Conservation (phyloP, 2,329 filamentous ascomycete genomes). For the Botrytis galanthina region DNA sequence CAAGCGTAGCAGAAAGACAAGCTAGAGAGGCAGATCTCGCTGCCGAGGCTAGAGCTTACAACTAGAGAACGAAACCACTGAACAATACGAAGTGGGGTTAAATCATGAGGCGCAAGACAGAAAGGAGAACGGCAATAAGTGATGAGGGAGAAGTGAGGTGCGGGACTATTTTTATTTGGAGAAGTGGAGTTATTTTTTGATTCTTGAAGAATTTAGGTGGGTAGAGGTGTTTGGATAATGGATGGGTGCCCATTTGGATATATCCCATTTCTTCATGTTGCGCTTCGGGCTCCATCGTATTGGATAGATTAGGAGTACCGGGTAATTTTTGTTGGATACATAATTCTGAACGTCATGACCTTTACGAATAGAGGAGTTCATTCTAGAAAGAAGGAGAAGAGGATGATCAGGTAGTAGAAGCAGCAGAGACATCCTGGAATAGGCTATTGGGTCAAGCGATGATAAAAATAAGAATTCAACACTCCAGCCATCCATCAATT, state of each 20-base stretch:
- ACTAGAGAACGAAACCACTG: conserved; percentile 41
- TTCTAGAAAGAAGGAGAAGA: conserved; percentile 54
- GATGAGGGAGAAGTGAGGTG: not conserved
- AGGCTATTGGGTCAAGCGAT: not conserved
- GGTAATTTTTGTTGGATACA: not conserved
- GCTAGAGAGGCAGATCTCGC: conserved; percentile 64
- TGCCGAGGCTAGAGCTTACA: conserved; percentile 55
- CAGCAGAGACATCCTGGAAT: not conserved
- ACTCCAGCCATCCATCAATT: not conserved
- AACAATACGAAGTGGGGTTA: not conserved
- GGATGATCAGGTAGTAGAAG: not conserved
- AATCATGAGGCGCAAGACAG: not conserved
- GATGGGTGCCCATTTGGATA: not conserved
- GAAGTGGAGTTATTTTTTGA: not conserved
- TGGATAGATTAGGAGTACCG: not conserved
- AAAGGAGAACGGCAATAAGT: not conserved
- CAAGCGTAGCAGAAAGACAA: conserved; percentile 61
- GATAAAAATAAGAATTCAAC: not conserved
- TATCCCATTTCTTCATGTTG: not conserved
- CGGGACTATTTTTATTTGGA: not conserved
- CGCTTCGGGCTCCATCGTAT: not conserved
- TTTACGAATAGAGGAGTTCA: conserved; percentile 54
- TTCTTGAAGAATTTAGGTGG: not conserved
- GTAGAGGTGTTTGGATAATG: not conserved
- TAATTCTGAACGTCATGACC: not conserved